Conservation (phyloP, 2,329 filamentous ascomycete species). For the Hypoxylon sp. region DNA sequence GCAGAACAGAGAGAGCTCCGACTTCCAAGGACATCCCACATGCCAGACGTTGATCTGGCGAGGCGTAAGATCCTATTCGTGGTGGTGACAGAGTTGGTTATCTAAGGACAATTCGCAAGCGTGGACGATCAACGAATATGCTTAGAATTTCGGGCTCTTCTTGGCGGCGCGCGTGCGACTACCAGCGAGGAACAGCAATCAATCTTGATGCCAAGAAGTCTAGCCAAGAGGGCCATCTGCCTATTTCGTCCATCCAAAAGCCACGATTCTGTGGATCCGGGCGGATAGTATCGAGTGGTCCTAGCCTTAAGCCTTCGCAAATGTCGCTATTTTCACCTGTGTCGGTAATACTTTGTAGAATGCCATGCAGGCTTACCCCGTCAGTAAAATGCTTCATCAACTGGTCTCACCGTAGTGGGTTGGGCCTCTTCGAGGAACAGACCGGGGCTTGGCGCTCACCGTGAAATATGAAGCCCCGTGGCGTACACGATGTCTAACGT, state of each 20-base stretch:
- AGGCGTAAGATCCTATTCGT: conserved; percentile 19
- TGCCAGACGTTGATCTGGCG: conserved; percentile 23
- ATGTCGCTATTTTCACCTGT: conserved; percentile 3
- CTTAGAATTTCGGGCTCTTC: conserved; percentile 26
- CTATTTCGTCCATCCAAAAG: conserved; percentile 21
- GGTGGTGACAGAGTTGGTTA: conserved; percentile 17
- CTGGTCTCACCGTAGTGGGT: conserved; percentile 2
- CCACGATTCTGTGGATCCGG: conserved; percentile 35
- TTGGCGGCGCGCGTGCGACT: conserved; percentile 22
- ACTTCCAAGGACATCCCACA: conserved; percentile 25
- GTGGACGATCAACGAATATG: conserved; percentile 30
- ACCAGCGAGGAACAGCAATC: conserved; percentile 21
- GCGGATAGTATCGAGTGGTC: conserved; percentile 17
- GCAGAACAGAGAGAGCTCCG: conserved; percentile 11
- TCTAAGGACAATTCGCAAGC: conserved; percentile 28
- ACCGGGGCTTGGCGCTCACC: conserved; percentile 14
- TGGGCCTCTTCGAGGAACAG: conserved; percentile 9
- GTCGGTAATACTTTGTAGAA: conserved; percentile 8
- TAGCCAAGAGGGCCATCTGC: conserved; percentile 27
- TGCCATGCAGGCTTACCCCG: neutral
- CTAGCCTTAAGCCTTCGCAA: conserved; percentile 19
- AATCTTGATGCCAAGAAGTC: conserved; percentile 40
- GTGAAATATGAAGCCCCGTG: conserved; percentile 9
- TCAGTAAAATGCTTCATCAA: conserved; percentile 6
- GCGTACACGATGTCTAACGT: conserved; percentile 5